These are phyloP conservation scores for Sarcodon aspratus DNA, from an alignment of 768 basidiomycete species.

Conservation along the genomic window DNA sequence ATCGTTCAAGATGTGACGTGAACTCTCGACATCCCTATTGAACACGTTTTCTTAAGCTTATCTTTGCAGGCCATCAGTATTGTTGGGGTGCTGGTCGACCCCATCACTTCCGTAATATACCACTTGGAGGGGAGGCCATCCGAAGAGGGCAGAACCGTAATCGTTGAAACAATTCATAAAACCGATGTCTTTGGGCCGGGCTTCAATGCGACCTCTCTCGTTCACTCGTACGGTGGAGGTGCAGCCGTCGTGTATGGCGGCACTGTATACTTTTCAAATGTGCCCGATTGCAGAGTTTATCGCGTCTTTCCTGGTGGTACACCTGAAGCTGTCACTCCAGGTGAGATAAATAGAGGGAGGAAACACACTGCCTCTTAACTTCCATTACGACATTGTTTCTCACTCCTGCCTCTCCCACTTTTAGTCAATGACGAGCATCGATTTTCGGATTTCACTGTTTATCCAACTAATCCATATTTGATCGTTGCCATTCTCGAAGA, in stretches of 20 bases:
- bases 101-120: constrained; percentile 31
- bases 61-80: constrained; percentile 17
- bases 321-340: constrained; percentile 46
- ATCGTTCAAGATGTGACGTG: constrained; percentile 31
- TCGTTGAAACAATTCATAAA: constrained; percentile 38
- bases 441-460: constrained; percentile 51
- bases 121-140: constrained; percentile 50
- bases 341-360: constrained; percentile 21
- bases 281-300: constrained; percentile 43
- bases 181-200: constrained; percentile 41
- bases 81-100: constrained; percentile 42
- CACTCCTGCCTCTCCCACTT: not conserved
- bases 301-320: constrained; percentile 16
- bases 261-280: constrained; percentile 48
- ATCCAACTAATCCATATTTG: constrained; percentile 40
- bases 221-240: constrained; percentile 63
- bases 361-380: not conserved
- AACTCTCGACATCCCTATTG: not conserved
- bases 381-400: constrained; percentile 4
- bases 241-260: constrained; percentile 40
- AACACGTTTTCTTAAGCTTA: not conserved
- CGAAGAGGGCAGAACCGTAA: constrained; percentile 41
- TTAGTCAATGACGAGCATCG: constrained; percentile 40
- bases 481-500: constrained; percentile 61
- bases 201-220: constrained; percentile 45